phyloP scores from a whole-genome alignment of 441 rosid genomes.

The Melastoma candidum region DNA sequence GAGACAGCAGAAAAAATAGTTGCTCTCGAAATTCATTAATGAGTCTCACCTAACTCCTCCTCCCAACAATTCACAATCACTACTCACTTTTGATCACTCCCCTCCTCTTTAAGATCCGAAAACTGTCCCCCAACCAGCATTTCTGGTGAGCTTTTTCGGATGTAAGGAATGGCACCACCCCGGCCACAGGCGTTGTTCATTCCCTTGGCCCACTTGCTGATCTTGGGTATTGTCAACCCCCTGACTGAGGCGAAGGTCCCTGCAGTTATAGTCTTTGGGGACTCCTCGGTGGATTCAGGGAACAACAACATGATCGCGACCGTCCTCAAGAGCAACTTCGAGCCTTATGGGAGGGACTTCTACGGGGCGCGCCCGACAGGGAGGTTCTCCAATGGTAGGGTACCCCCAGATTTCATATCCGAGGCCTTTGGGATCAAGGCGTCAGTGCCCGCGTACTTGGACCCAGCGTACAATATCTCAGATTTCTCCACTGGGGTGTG shows the following conservation, averaged over 20 bases:
- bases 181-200: no score
- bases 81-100: no score
- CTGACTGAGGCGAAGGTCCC: slow-evolving; percentile 27
- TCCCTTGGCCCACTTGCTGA: no score
- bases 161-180: no score
- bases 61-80: no score
- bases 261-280: slow-evolving; percentile 63
- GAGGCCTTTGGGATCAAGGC: slow-evolving; percentile 58
- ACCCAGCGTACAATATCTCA: slow-evolving; percentile 36
- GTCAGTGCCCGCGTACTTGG: slow-evolving; percentile 59
- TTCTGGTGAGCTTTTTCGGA: no score
- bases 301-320: slow-evolving; percentile 51
- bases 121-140: no score
- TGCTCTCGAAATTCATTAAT: no score
- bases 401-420: slow-evolving; percentile 59
- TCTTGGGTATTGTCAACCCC: neutral
- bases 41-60: no score
- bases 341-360: slow-evolving; percentile 71
- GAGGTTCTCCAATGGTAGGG: slow-evolving; percentile 50
- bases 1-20: no score
- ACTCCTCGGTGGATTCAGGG: slow-evolving; percentile 59
- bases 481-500: slow-evolving; percentile 66
- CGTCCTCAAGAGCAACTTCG: slow-evolving; percentile 52
- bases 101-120: no score
- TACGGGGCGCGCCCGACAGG: slow-evolving; percentile 47